Percentiles rank a stretch among this genome's conserved stretches.
Conservation (phyloP, 768 basidiomycete genomes). For the Suillus subluteus region DNA sequence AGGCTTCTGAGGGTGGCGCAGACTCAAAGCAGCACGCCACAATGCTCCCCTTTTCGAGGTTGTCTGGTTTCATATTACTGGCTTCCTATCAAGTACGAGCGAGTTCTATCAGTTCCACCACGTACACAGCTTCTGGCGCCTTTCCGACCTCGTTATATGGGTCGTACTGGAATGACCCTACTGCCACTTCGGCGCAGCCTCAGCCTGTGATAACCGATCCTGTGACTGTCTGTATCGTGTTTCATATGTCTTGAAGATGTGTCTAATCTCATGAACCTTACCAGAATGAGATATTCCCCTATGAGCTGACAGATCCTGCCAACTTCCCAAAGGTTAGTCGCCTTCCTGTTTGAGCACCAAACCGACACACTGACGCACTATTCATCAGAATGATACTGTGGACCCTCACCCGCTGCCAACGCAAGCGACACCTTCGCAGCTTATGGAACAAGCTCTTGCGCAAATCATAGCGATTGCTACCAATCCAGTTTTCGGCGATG, state of each 20-base stretch:
- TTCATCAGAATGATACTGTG: conserved; percentile 41
- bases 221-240: conserved; percentile 49
- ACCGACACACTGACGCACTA: not conserved
- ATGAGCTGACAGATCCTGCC: conserved; percentile 62
- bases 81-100: conserved; percentile 6
- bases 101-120: conserved; percentile 23
- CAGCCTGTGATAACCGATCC: conserved; percentile 76
- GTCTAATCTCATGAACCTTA: not conserved
- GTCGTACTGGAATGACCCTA: conserved; percentile 71
- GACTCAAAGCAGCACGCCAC: not conserved
- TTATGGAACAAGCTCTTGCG: conserved; percentile 42
- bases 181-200: conserved; percentile 66
- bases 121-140: conserved; percentile 60
- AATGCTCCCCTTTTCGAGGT: conserved; percentile 21
- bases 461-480: conserved; percentile 43
- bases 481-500: conserved; percentile 40
- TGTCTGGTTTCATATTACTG: conserved; percentile 20
- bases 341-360: not conserved
- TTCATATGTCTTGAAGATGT: conserved; percentile 6
- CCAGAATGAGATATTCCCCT: conserved; percentile 60
- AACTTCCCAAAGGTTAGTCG: conserved; percentile 50
- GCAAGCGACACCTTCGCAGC: conserved; percentile 33
- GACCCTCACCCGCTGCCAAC: conserved; percentile 50
- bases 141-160: conserved; percentile 66
- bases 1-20: not conserved